Base-by-base conservation (phyloP, 805 yeast genomes). In the Barnettozyma vustinii region DNA sequence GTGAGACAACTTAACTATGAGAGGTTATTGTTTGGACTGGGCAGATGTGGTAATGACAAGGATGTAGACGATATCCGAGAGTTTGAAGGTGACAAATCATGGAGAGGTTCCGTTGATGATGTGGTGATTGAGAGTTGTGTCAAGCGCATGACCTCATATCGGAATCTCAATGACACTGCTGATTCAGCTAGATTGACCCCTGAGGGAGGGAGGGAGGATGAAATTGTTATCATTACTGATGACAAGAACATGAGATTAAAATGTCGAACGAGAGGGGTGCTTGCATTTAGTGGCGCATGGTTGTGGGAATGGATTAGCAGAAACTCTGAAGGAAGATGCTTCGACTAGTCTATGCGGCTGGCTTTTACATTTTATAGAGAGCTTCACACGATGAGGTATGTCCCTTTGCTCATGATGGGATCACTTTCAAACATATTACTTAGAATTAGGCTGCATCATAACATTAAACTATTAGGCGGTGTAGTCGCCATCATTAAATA, bases 21-120 rank as follows among this genome's bases (percentile, higher is more conserved):
- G 41, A 70, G 73, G 43, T 76, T 74, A 45, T 70, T 84, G 36
- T 13, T 7, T 8, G 51, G 51, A 4, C 20, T 48, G 30, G 51
- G 50, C 71, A 87, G 56, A 81, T 83, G 56, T 37, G 75, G 84
- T 4, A 72, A 77, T 40, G 87, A 90, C 0, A 71, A 79, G 6
- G 81, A 83, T 39, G 73, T 84, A 51, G 84, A 83, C 59, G 92
- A 84, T 62, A 83, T 87, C 6, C 65, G 80, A 18, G 92, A 84
- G 59, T 83, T 84, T 63, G 90, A 84, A 61, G 80, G 80, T 58
- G 84, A 84, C 58, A 77, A 80, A 40, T 77, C 79, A 40, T 84
- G 91, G 92, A 72, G 87, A 62, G 72, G 81, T 15, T 80, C 77
- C 55, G 84, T 86, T 9, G 92, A 84, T 63, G 88, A 83, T 56